Conservation (phyloP, 768 basidiomycete genomes). For the Collybiopsis luxurians region DNA sequence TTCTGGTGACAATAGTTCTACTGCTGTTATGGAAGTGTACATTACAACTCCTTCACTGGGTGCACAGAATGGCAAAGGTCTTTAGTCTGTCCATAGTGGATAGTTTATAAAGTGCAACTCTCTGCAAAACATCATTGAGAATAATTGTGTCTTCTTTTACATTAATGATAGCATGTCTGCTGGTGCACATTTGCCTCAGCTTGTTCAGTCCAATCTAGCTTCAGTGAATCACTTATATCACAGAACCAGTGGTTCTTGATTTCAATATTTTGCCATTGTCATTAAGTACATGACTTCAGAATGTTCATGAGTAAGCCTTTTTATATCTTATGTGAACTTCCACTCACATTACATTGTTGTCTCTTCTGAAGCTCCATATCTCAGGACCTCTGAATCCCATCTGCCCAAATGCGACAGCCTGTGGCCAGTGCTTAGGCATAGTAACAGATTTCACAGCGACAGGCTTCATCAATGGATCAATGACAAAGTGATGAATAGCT, state of each 20-base stretch:
- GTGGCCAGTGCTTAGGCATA: not conserved
- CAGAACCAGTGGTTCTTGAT: not conserved
- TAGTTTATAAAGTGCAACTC: not conserved
- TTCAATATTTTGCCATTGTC: not conserved
- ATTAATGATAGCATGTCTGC: not conserved
- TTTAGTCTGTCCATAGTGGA: not conserved
- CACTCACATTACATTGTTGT: conserved; percentile 2
- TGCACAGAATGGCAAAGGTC: not conserved
- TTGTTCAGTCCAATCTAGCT: not conserved
- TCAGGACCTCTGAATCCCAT: not conserved
- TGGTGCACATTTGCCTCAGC: not conserved
- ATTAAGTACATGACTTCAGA: not conserved
- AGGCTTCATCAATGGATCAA: not conserved
- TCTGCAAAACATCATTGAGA: not conserved
- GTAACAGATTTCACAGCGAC: not conserved
- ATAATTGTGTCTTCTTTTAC: not conserved
- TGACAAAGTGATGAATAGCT: not conserved
- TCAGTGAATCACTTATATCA: not conserved
- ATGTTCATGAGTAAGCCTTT: not conserved
- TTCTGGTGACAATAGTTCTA: not conserved
- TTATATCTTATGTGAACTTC: not conserved
- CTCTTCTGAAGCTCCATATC: conserved; percentile 1
- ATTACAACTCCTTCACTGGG: not conserved
- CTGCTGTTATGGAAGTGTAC: not conserved
- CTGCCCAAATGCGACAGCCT: not conserved